Percentiles rank a stretch among this genome's conserved stretches.
These are phyloP conservation scores for Lippia alba DNA, from an alignment of 305 asterid genomes.

Conservation along the genomic window DNA sequence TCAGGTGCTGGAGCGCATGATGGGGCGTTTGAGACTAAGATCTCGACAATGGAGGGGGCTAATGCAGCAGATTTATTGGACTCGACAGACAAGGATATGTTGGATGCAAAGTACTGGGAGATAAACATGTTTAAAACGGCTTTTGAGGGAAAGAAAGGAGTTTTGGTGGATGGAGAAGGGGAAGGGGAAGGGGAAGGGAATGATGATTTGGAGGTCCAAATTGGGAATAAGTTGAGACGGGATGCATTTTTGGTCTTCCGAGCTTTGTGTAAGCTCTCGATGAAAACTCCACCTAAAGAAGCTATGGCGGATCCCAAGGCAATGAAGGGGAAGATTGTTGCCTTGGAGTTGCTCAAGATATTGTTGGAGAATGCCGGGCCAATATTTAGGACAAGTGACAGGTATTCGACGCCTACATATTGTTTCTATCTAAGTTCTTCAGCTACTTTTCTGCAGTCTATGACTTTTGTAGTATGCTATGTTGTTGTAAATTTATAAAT, in stretches of 20 bases:
- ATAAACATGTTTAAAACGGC: constrained; percentile 98
- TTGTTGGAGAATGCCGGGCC: constrained; percentile 98
- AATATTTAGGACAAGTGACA: constrained; percentile 92
- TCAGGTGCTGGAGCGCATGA: constrained; percentile 68
- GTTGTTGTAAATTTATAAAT: no score
- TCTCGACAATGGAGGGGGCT: constrained; percentile 89
- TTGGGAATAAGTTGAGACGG: constrained; percentile 91
- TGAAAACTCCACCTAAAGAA: constrained; percentile 99
- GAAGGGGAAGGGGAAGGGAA: constrained; percentile 91
- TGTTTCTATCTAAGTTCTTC: constrained; percentile 10
- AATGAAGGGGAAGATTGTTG: constrained; percentile 95
- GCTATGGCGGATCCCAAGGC: constrained; percentile 85
- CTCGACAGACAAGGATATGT: constrained; percentile 98
- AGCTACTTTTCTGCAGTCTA: constrained; percentile 9
- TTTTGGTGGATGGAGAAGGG: constrained; percentile 84
- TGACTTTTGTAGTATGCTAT: no score
- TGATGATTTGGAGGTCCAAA: constrained; percentile 95
- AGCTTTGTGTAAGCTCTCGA: constrained; percentile 92
- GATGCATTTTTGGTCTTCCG: constrained; percentile 97
- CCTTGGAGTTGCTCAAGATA: constrained; percentile 95
- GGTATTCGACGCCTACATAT: constrained; percentile 45
- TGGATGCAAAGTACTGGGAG: constrained; percentile 99
- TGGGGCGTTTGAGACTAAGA: constrained; percentile 96
- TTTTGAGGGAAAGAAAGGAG: constrained; percentile 95
- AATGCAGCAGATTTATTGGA: constrained; percentile 98